A percentile compares a stretch with the other conserved stretches of the same genome.
phyloP scores from a whole-genome alignment of 2,329 filamentous ascomycete species.

The Onygenales sp. region DNA sequence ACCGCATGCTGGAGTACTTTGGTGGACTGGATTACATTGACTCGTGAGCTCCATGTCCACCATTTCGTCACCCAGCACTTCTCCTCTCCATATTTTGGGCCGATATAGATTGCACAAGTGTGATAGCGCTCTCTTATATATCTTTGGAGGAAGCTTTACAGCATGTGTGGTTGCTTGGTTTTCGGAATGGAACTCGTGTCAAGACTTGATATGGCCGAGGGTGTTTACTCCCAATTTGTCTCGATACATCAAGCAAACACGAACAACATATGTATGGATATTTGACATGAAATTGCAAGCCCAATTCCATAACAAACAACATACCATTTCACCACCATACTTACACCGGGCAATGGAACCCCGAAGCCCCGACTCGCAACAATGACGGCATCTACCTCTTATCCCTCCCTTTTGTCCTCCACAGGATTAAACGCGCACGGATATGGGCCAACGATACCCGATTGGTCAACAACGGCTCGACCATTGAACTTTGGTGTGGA shows the following conservation, averaged over 20 bases:
- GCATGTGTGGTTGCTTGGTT: neutral
- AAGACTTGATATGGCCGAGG: neutral
- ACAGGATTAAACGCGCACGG: neutral
- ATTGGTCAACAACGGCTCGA: slow-evolving; percentile 1
- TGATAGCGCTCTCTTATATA: neutral
- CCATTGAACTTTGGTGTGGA: neutral
- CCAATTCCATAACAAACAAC: neutral
- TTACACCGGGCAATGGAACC: slow-evolving; percentile 20
- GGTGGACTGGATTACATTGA: slow-evolving; percentile 40
- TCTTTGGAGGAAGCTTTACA: neutral
- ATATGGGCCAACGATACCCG: neutral
- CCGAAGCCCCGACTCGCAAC: slow-evolving; percentile 32
- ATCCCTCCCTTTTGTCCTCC: neutral
- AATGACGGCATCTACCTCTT: slow-evolving; percentile 25
- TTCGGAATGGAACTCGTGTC: neutral
- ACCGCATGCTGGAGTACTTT: slow-evolving; percentile 42
- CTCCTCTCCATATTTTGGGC: neutral
- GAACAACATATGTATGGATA: neutral
- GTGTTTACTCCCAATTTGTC: neutral
- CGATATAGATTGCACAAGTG: neutral
- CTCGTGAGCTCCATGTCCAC: slow-evolving; percentile 19
- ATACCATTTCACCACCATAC: neutral
- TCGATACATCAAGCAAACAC: neutral
- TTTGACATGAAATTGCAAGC: neutral
- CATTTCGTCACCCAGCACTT: neutral